Conservation (phyloP, 164 flowering plant genomes). For the Magnolia sinica region DNA sequence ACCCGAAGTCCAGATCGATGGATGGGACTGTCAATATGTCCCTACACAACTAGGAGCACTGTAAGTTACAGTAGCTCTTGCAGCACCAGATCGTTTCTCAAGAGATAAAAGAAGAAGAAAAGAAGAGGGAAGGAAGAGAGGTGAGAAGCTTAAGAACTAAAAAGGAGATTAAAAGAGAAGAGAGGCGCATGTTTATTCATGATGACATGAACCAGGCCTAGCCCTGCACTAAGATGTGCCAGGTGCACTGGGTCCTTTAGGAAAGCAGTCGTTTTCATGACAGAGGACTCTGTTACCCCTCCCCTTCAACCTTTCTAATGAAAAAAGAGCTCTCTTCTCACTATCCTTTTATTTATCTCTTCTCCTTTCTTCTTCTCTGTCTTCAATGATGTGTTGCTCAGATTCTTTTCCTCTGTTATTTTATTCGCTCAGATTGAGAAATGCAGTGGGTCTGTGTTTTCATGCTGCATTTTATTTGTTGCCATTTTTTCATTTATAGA, state of each 20-base stretch:
- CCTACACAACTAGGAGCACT: background rate
- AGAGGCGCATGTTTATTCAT: conserved; percentile 15
- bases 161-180: background rate
- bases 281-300: background rate
- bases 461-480: conserved; percentile 9
- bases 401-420: conserved; percentile 16
- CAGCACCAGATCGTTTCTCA: background rate
- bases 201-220: background rate
- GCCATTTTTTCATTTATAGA: no score
- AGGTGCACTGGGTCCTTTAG: conserved; percentile 12
- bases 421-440: conserved; percentile 23
- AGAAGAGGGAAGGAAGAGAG: background rate
- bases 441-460: conserved; percentile 10
- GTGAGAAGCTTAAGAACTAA: background rate
- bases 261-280: conserved; percentile 11
- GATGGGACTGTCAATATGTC: background rate
- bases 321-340: background rate
- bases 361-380: background rate
- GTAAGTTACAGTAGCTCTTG: background rate
- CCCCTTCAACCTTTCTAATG: background rate
- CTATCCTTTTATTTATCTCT: background rate
- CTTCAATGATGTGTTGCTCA: conserved; percentile 12
- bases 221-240: conserved; percentile 14
- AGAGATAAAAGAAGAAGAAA: background rate
- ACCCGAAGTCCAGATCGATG: background rate